Evolutionary conservation across 768 basidiomycete genomes (phyloP).

Genomic region (Trametopsis cervina): DNA sequence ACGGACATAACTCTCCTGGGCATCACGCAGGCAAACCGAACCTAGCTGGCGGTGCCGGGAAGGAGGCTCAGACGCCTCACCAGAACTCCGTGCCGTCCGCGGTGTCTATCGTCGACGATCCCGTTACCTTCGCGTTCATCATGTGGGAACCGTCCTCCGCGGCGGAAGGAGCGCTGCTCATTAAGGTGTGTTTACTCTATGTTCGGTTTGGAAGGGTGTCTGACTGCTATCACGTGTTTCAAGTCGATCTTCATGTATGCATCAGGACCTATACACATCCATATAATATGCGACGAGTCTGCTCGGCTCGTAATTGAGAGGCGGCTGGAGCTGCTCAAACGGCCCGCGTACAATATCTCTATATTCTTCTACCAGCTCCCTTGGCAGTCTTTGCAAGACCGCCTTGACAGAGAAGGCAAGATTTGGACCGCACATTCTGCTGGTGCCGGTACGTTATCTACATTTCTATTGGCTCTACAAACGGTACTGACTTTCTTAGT

Average conservation of each 20-base stretch:
- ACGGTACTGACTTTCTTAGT: constrained; percentile 21
- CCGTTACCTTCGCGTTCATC: constrained; percentile 36
- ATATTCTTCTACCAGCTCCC: constrained; percentile 38
- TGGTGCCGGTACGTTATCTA: constrained; percentile 34
- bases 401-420: constrained; percentile 39
- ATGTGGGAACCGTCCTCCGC: constrained; percentile 38
- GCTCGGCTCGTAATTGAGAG: constrained; percentile 34
- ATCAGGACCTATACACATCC: constrained; percentile 16
- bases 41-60: background rate
- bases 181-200: constrained; percentile 29
- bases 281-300: constrained; percentile 34
- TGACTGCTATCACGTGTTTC: background rate
- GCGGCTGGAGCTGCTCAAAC: constrained; percentile 32
- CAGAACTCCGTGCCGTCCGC: background rate
- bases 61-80: background rate
- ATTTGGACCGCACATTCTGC: constrained; percentile 41
- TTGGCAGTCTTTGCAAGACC: constrained; percentile 34
- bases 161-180: constrained; percentile 33
- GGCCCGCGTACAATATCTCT: constrained; percentile 29
- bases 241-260: constrained; percentile 21
- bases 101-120: constrained; percentile 13
- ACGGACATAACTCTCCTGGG: background rate
- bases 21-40: background rate
- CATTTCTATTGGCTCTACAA: background rate
- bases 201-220: too few relatives aligned